Conservation (phyloP, 179 eudicot species). For the Nepenthes alata region DNA sequence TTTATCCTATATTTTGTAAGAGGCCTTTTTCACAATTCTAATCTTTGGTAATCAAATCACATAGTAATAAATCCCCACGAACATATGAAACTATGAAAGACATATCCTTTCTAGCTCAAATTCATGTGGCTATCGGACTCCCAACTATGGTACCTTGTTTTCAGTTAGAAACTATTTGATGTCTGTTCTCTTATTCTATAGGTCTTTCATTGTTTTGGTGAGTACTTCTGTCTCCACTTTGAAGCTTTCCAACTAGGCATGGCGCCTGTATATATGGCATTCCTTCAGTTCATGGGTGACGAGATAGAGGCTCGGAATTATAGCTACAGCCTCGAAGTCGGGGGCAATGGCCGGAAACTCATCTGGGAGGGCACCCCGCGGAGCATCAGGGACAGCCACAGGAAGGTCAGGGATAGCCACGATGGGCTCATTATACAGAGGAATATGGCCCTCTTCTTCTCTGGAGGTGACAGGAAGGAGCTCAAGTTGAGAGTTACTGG, state of each 20-base stretch:
- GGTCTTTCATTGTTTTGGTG: conserved; percentile 55
- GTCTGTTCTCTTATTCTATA: conserved; percentile 1
- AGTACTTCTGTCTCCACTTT: conserved; percentile 53
- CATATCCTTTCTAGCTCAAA: no score
- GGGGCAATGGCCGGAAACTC: conserved; percentile 50
- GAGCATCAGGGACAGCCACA: conserved; percentile 49
- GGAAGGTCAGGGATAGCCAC: conserved; percentile 51
- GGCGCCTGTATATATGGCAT: conserved; percentile 60
- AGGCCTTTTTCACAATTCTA: no score
- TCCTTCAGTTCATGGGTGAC: conserved; percentile 52
- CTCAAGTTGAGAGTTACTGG: conserved; percentile 54
- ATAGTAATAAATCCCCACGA: no score
- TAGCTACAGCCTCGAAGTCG: conserved; percentile 52
- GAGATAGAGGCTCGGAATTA: conserved; percentile 41
- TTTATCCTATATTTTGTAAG: no score
- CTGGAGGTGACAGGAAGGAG: conserved; percentile 56
- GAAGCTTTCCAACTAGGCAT: conserved; percentile 54
- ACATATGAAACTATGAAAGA: no score
- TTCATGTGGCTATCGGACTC: no score
- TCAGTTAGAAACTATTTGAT: no score
- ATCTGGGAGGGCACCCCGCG: conserved; percentile 49
- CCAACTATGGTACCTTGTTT: no score
- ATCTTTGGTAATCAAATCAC: no score
- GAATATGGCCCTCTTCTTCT: conserved; percentile 54
- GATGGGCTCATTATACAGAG: conserved; percentile 50